Conservation (phyloP, 179 eudicot genomes). For the Vitellaria paradoxa region DNA sequence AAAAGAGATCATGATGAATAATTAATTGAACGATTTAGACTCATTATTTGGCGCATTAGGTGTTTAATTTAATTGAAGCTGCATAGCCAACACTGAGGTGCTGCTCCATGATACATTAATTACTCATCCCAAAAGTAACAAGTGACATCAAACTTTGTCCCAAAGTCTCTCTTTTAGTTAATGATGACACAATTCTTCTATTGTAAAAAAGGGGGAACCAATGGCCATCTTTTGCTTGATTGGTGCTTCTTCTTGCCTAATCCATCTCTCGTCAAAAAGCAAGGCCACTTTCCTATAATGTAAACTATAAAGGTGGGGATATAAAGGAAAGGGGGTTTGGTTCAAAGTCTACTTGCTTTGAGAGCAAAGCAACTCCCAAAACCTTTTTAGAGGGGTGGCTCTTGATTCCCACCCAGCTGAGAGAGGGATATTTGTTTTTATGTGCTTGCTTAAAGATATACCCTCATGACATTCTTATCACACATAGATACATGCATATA, state of each 20-base stretch:
- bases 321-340: not conserved
- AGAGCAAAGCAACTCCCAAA: slow-evolving; percentile 30
- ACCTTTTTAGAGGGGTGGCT: slow-evolving; percentile 21
- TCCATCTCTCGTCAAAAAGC: slow-evolving; percentile 22
- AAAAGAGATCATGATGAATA: not conserved
- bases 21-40: not conserved
- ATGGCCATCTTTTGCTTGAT: slow-evolving; percentile 29
- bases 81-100: not conserved
- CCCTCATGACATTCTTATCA: slow-evolving; percentile 39
- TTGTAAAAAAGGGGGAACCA: slow-evolving; percentile 20
- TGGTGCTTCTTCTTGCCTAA: slow-evolving; percentile 25
- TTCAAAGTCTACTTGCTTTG: slow-evolving; percentile 32
- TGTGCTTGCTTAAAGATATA: slow-evolving; percentile 56
- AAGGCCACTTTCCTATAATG: slow-evolving; percentile 23
- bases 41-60: too few relatives aligned
- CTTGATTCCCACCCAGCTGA: slow-evolving; percentile 20
- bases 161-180: not conserved
- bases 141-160: slow-evolving; percentile 1
- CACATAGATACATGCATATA: not conserved
- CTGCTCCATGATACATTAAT: not conserved
- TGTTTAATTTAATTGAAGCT: not conserved
- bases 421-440: slow-evolving; percentile 40
- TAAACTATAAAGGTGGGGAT: slow-evolving; percentile 4
- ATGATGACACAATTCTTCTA: slow-evolving; percentile 19
- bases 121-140: not conserved